Conservation (phyloP, 2,329 filamentous ascomycete species). For the Fusarium sp. region DNA sequence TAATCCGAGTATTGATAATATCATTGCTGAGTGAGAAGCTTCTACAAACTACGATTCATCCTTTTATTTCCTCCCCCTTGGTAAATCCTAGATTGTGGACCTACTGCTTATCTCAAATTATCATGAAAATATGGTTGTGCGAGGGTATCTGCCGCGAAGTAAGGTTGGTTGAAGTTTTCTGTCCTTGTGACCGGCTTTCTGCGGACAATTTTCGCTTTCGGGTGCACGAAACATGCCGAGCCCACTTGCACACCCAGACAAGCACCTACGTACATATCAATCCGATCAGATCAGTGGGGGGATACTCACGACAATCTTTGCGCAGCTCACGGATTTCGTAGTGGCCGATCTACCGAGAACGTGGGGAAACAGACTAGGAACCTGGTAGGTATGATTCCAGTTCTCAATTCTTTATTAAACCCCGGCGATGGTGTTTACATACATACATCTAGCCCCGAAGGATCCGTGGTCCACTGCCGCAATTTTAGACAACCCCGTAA, state of each 20-base stretch:
- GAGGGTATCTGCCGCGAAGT: background rate
- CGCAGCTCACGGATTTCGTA: constrained; percentile 21
- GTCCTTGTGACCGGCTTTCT: constrained; percentile 19
- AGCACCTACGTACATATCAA: background rate
- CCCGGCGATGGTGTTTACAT: constrained; percentile 8
- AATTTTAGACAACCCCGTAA: constrained; percentile 24
- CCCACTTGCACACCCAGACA: constrained; percentile 12
- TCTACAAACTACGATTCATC: constrained; percentile 18
- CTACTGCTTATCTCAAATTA: background rate
- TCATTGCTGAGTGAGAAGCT: constrained; percentile 30
- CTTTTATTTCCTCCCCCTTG: background rate
- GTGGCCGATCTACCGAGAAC: constrained; percentile 34
- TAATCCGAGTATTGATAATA: constrained; percentile 31
- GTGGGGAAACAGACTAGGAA: constrained; percentile 19
- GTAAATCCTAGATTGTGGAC: background rate
- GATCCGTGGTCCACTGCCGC: constrained; percentile 12
- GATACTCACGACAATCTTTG: background rate
- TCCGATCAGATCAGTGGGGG: constrained; percentile 8
- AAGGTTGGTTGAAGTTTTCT: background rate
- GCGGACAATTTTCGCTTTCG: constrained; percentile 38
- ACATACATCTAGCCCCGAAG: constrained; percentile 28
- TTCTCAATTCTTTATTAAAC: background rate
- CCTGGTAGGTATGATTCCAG: background rate
- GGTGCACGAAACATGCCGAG: constrained; percentile 25
- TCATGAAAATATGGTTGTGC: background rate